Conservation (phyloP, 2,329 filamentous ascomycete species). For the Teratosphaeria zuluensis region DNA sequence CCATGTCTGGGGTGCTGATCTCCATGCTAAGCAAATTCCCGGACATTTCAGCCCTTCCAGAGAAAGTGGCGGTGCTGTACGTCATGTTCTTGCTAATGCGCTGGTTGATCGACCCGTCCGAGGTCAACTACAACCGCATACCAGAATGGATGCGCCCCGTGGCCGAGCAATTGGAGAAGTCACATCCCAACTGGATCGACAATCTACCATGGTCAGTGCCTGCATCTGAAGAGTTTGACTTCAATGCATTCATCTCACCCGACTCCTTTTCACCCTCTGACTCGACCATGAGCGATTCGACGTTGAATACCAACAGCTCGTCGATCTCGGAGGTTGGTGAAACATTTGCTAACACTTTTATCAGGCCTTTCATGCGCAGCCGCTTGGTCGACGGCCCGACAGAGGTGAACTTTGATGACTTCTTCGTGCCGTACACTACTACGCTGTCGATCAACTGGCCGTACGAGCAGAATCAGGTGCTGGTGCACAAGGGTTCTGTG, state of each 20-base stretch:
- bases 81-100: slow-evolving; percentile 76
- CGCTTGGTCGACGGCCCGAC: slow-evolving; percentile 39
- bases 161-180: slow-evolving; percentile 54
- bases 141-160: slow-evolving; percentile 63
- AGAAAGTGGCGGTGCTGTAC: slow-evolving; percentile 73
- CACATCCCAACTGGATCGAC: slow-evolving; percentile 76
- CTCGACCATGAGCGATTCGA: neutral
- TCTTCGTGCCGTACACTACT: slow-evolving; percentile 72
- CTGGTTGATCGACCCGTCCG: slow-evolving; percentile 72
- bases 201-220: slow-evolving; percentile 57
- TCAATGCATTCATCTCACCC: neutral
- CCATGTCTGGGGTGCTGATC: slow-evolving; percentile 73
- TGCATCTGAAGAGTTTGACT: neutral
- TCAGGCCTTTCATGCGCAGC: slow-evolving; percentile 60
- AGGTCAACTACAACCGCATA: slow-evolving; percentile 68
- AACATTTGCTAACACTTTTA: slow-evolving; percentile 5
- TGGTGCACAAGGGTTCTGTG: slow-evolving; percentile 32
- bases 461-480: slow-evolving; percentile 61
- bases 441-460: slow-evolving; percentile 76
- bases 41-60: slow-evolving; percentile 65
- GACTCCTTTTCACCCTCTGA: neutral
- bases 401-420: slow-evolving; percentile 55
- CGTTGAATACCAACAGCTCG: neutral
- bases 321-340: neutral
- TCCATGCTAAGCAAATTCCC: slow-evolving; percentile 80